These are phyloP conservation scores for Juglanconis oblonga DNA, from an alignment of 2,329 filamentous ascomycete species.

Conservation along the genomic window DNA sequence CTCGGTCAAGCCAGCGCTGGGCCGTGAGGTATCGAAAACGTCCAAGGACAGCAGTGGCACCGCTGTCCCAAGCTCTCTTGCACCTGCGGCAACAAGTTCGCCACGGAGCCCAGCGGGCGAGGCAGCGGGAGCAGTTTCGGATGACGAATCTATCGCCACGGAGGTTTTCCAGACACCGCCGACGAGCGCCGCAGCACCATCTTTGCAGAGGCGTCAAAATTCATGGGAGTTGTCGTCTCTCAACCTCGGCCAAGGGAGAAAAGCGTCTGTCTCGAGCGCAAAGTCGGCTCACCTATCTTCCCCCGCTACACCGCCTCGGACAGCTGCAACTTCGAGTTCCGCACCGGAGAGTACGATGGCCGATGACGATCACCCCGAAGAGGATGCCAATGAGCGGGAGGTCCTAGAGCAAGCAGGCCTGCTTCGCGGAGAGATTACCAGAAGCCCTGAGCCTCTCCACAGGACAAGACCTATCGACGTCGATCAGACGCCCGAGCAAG, in stretches of 20 bases:
- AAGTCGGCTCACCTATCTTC: constrained; percentile 34
- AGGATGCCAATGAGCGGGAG: constrained; percentile 66
- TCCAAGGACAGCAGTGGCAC: constrained; percentile 33
- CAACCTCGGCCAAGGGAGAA: constrained; percentile 35
- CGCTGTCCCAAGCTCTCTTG: constrained; percentile 32
- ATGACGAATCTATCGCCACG: constrained; percentile 36
- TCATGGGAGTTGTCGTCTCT: constrained; percentile 41
- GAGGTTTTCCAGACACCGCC: constrained; percentile 51
- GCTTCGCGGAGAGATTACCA: constrained; percentile 44
- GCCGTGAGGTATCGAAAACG: constrained; percentile 31
- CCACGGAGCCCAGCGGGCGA: constrained; percentile 31
- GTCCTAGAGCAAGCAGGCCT: constrained; percentile 67
- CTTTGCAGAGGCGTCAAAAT: constrained; percentile 37
- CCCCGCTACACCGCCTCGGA: constrained; percentile 31
- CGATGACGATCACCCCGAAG: constrained; percentile 40
- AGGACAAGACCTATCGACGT: constrained; percentile 37
- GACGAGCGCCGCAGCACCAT: constrained; percentile 35
- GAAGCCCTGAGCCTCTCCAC: constrained; percentile 40
- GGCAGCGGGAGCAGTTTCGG: constrained; percentile 26
- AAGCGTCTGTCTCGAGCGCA: constrained; percentile 42
- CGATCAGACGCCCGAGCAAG: constrained; percentile 35
- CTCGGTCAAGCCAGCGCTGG: constrained; percentile 19
- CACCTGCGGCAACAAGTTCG: constrained; percentile 30
- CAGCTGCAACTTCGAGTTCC: constrained; percentile 28
- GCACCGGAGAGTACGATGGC: constrained; percentile 28